phyloP scores from a whole-genome alignment of 768 basidiomycete genomes.

The Mycena floridula region DNA sequence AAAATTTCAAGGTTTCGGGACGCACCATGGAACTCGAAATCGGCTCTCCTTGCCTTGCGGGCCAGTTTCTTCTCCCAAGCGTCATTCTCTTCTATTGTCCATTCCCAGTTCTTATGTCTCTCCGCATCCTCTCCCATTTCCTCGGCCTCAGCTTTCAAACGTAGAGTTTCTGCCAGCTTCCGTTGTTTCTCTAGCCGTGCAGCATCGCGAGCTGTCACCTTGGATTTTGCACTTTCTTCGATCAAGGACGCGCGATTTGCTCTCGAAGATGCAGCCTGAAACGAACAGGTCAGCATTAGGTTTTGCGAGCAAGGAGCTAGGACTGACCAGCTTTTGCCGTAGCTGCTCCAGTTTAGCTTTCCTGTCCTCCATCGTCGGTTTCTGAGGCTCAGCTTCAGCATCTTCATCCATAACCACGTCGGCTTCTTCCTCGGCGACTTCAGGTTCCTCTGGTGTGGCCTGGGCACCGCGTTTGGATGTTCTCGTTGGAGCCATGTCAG shows the following conservation, averaged over 20 bases:
- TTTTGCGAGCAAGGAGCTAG: neutral
- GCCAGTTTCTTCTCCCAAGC: constrained; percentile 90
- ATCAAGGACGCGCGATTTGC: constrained; percentile 85
- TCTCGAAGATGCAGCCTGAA: constrained; percentile 68
- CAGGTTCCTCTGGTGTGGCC: neutral
- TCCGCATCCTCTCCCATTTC: constrained; percentile 91
- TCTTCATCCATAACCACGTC: neutral
- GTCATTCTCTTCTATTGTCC: constrained; percentile 93
- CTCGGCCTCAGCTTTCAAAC: constrained; percentile 82
- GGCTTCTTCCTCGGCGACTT: neutral
- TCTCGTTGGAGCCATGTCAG: neutral
- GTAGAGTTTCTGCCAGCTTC: constrained; percentile 81
- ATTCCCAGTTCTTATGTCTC: constrained; percentile 90
- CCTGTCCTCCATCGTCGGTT: constrained; percentile 61
- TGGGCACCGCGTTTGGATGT: neutral
- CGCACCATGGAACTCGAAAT: constrained; percentile 90
- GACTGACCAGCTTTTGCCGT: constrained; percentile 73
- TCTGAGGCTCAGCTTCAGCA: too few species aligned
- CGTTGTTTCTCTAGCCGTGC: constrained; percentile 85
- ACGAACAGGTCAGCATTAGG: too few species aligned
- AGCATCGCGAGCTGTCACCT: constrained; percentile 71
- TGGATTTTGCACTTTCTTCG: constrained; percentile 76
- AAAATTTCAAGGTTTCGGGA: constrained; percentile 5
- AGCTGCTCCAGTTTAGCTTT: constrained; percentile 74
- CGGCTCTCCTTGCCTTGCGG: constrained; percentile 76